Evolutionary conservation across 768 basidiomycete species (phyloP).

Genomic region (Xanthoconium purpureum): DNA sequence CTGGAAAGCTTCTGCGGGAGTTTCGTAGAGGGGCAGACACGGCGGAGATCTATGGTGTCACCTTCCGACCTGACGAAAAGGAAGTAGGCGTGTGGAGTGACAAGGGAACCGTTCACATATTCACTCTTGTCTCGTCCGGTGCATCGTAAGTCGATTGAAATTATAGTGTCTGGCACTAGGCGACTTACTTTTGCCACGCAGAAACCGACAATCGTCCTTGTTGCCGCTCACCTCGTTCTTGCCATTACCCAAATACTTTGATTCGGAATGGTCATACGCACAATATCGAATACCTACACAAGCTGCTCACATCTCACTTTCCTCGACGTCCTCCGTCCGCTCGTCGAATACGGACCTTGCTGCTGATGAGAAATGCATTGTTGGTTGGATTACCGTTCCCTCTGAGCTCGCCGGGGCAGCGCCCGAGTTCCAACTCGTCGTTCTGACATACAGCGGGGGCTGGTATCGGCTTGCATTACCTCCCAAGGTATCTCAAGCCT

Average conservation of each 20-base stretch:
- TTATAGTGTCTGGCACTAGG: neutral
- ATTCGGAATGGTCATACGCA: constrained; percentile 96
- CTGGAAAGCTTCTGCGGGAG: constrained; percentile 74
- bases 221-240: constrained; percentile 78
- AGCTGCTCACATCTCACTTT: constrained; percentile 76
- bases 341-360: constrained; percentile 57
- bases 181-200: constrained; percentile 28
- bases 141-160: constrained; percentile 50
- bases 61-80: constrained; percentile 81
- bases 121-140: constrained; percentile 66
- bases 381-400: constrained; percentile 74
- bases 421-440: constrained; percentile 72
- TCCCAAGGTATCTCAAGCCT: constrained; percentile 20
- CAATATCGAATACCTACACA: constrained; percentile 87
- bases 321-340: constrained; percentile 56
- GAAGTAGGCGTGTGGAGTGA: constrained; percentile 93
- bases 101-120: constrained; percentile 91
- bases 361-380: constrained; percentile 82
- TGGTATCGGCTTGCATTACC: constrained; percentile 85
- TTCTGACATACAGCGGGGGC: constrained; percentile 84
- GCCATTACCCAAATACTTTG: constrained; percentile 85
- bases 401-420: constrained; percentile 33
- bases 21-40: constrained; percentile 85
- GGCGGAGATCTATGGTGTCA: constrained; percentile 88
- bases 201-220: constrained; percentile 82